Base-by-base conservation (phyloP, 441 rosid species). In the Adansonia rubrostipa region DNA sequence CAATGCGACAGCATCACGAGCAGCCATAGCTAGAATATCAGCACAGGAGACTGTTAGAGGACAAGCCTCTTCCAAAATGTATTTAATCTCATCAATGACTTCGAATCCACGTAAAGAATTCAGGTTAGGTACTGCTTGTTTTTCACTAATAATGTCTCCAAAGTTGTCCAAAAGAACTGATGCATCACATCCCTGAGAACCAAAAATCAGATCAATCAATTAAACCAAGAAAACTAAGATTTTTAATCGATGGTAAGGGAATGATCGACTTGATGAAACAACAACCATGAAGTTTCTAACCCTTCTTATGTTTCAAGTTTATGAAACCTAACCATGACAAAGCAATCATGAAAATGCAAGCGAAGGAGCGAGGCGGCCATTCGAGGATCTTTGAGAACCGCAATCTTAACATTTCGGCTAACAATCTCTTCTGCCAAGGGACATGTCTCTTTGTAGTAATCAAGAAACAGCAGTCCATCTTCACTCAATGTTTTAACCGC, bases 361-460 rank as follows among this genome's bases (percentile, higher is more conserved):
- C 97, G 91, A 61, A 93, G 93, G 57, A 95, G 88, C 13, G 94
- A 90, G 44, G 96, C 97, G 0, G 99, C 97, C 89, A 89, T 87
- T 11, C 96, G 86, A 73, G 99, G 99, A 78, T 91, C 88, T 84
- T 80, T 87, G 15, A 84, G 81, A 58, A 93, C 85, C 0, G 94
- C 97, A 58, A 78, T 82, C 76, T 86, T 87, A 0, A 95, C 91
- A 70, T 79, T 81, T 64, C 82, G 82, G 77, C 88, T 88, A n/a
- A 91, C 90, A 13, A 92, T 93, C 64, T 92, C 90, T 78, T 91
- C 92, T 19, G 92, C 92, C 47, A 82, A 69, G 24, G 97, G 97
- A 64, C 97, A 94, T 19, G 83, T 89, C 85, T 92, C 92, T 82
- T 87, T 86, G 89, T 93, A 93, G 81, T 86, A 93, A 42, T 84